Conservation (phyloP, 2,329 filamentous ascomycete species). For the Nannizziopsis barbatae region DNA sequence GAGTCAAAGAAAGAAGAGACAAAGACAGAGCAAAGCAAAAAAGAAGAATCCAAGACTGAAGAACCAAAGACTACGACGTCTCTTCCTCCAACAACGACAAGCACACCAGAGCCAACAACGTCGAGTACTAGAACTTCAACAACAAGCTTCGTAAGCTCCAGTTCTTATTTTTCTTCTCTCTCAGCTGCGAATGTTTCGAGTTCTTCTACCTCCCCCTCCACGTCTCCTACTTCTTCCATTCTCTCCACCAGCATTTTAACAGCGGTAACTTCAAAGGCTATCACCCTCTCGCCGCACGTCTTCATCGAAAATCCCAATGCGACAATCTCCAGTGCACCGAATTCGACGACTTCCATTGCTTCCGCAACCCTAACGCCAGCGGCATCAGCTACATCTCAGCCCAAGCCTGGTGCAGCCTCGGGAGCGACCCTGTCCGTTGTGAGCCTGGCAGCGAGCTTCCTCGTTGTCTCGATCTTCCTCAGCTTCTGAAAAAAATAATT, state of each 20-base stretch:
- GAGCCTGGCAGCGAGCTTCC: slow-evolving; percentile 17
- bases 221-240: slow-evolving; percentile 1
- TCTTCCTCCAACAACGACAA: slow-evolving; percentile 17
- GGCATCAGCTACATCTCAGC: slow-evolving; percentile 1
- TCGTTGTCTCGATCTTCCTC: slow-evolving; percentile 15
- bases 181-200: slow-evolving; percentile 8
- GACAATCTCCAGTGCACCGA: slow-evolving; percentile 11
- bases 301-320: slow-evolving; percentile 12
- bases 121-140: slow-evolving; percentile 14
- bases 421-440: slow-evolving; percentile 15
- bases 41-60: neutral
- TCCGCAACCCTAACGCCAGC: slow-evolving; percentile 8
- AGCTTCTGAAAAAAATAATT: slow-evolving; percentile 13
- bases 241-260: slow-evolving; percentile 8
- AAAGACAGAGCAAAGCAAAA: neutral
- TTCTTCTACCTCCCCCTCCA: slow-evolving; percentile 7
- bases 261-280: slow-evolving; percentile 5
- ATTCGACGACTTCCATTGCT: slow-evolving; percentile 11
- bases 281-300: slow-evolving; percentile 10
- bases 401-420: slow-evolving; percentile 13
- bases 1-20: neutral
- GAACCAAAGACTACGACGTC: slow-evolving; percentile 3
- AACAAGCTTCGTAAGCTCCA: slow-evolving; percentile 11
- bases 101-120: slow-evolving; percentile 18
- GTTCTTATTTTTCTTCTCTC: slow-evolving; percentile 3